phyloP scores from a whole-genome alignment of 805 yeast genomes.

The Pichia californica region DNA sequence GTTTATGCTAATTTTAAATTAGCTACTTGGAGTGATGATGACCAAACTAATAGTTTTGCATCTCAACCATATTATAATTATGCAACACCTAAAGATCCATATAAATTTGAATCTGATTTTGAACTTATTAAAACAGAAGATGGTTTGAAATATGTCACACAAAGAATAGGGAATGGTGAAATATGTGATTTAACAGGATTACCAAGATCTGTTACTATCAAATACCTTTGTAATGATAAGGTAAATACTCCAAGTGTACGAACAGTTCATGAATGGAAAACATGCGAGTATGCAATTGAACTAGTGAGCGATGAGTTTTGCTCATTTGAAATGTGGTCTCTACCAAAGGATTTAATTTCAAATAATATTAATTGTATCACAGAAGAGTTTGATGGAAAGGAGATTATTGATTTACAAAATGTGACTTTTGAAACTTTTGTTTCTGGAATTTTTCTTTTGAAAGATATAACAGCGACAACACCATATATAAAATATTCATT shows the following conservation, averaged over 20 bases:
- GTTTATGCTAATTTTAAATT: background rate
- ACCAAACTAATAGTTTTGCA: background rate
- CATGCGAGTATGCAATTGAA: slow-evolving; percentile 25
- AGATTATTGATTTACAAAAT: background rate
- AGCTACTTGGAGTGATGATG: slow-evolving; percentile 9
- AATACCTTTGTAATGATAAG: slow-evolving; percentile 24
- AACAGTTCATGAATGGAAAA: slow-evolving; percentile 24
- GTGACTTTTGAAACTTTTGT: slow-evolving; percentile 4
- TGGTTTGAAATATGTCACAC: slow-evolving; percentile 26
- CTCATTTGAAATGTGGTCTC: slow-evolving; percentile 4
- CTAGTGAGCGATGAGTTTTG: slow-evolving; percentile 15
- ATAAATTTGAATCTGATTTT: slow-evolving; percentile 19
- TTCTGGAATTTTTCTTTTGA: slow-evolving; percentile 8
- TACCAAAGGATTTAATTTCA: background rate
- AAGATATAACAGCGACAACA: background rate
- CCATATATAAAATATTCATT: slow-evolving; percentile 2
- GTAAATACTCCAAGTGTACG: slow-evolving; percentile 15
- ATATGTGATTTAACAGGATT: slow-evolving; percentile 30
- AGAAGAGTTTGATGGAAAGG: background rate
- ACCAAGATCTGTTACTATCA: slow-evolving; percentile 23
- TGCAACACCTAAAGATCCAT: slow-evolving; percentile 4
- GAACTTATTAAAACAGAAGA: slow-evolving; percentile 18
- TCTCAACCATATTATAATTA: slow-evolving; percentile 3
- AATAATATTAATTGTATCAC: slow-evolving; percentile 2
- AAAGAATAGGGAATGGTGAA: slow-evolving; percentile 24